Evolutionary conservation across 2,329 filamentous ascomycete genomes (phyloP).

Genomic region (Arthrobotrys entomopaga): DNA sequence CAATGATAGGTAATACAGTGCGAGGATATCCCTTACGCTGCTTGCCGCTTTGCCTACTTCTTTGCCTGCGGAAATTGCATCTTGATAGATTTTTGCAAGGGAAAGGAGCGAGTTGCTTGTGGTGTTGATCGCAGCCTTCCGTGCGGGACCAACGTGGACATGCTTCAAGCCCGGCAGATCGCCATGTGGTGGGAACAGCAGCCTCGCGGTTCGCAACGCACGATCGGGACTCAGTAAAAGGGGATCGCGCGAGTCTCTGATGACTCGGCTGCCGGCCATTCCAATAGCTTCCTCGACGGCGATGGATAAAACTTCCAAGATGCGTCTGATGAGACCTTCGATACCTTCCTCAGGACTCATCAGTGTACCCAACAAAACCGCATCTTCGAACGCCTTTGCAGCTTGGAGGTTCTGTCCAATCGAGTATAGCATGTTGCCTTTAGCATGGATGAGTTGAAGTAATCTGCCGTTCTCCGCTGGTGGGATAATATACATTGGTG

Average conservation of each 20-base stretch:
- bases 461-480: constrained; percentile 91
- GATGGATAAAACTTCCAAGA: constrained; percentile 75
- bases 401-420: constrained; percentile 83
- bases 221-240: constrained; percentile 84
- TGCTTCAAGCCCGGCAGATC: constrained; percentile 81
- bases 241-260: constrained; percentile 67
- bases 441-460: constrained; percentile 91
- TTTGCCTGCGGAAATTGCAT: constrained; percentile 83
- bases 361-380: constrained; percentile 86
- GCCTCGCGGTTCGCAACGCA: constrained; percentile 81
- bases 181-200: constrained; percentile 81
- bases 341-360: constrained; percentile 73
- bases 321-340: constrained; percentile 78
- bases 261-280: constrained; percentile 59
- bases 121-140: constrained; percentile 84
- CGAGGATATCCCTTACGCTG: constrained; percentile 89
- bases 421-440: constrained; percentile 97
- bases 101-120: constrained; percentile 96
- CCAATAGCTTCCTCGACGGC: constrained; percentile 62
- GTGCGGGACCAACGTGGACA: constrained; percentile 75
- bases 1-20: constrained; percentile 92
- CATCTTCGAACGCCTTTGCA: constrained; percentile 91
- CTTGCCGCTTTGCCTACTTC: constrained; percentile 71
- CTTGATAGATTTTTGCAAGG: constrained; percentile 96
- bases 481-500: constrained; percentile 74